Conservation (phyloP, 371 early-diverging fungal species). For the Mortierella sp. region DNA sequence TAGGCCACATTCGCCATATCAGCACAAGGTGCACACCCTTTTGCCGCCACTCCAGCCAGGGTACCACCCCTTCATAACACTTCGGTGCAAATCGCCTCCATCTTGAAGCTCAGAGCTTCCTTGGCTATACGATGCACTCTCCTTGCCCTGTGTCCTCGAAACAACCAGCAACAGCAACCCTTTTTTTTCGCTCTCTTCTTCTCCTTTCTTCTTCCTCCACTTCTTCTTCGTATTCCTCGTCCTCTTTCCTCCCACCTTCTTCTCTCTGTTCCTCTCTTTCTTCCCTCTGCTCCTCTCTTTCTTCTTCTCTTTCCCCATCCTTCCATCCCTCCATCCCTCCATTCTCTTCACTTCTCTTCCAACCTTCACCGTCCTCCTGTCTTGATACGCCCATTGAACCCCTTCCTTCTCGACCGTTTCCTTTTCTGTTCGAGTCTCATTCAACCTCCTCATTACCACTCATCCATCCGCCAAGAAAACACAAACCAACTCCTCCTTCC, state of each 20-base stretch:
- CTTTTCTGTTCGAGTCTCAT: background rate
- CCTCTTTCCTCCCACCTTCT: background rate
- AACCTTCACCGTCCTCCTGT: background rate
- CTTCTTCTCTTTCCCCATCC: background rate
- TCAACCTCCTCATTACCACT: background rate
- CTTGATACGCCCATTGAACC: background rate
- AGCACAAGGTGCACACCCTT: too few relatives aligned
- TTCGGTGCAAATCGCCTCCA: too few relatives aligned
- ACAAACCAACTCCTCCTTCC: background rate
- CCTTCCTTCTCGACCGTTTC: background rate
- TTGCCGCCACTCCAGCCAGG: too few relatives aligned
- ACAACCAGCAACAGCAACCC: background rate
- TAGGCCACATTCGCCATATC: too few relatives aligned
- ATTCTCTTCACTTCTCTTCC: conserved; percentile 9
- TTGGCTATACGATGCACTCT: too few relatives aligned
- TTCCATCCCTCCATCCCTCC: background rate
- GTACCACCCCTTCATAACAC: too few relatives aligned
- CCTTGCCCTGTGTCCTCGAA: background rate
- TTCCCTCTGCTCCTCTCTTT: background rate
- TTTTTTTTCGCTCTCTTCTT: background rate
- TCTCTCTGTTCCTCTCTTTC: background rate
- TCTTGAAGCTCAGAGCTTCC: too few relatives aligned
- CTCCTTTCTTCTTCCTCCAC: background rate
- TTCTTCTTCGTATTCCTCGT: background rate
- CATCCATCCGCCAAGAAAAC: background rate